Evolutionary conservation across 129 eudicot genomes (phyloP).

Genomic region (Flaveria robusta): DNA sequence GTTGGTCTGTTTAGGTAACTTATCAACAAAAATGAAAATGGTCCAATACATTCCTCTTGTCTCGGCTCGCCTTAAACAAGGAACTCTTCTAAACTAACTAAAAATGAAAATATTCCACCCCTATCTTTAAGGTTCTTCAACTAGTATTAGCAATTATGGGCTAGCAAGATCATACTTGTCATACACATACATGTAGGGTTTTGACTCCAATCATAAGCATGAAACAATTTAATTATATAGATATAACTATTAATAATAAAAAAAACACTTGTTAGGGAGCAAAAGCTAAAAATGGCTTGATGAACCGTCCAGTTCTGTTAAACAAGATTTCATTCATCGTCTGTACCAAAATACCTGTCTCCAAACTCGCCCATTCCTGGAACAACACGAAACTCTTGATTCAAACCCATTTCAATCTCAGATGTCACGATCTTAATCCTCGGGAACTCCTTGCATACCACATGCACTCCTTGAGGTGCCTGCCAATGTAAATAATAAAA

Average conservation of each 20-base stretch:
- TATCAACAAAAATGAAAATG: too few relatives aligned
- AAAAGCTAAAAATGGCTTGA: neutral
- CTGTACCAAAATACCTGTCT: constrained; percentile 86
- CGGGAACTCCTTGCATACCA: constrained; percentile 72
- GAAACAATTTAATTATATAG: neutral
- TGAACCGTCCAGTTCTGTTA: neutral
- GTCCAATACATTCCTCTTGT: too few relatives aligned
- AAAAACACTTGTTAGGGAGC: neutral
- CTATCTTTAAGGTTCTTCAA: too few relatives aligned
- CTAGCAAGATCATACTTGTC: too few relatives aligned
- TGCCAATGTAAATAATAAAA: constrained; percentile 15
- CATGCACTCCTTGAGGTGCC: constrained; percentile 97
- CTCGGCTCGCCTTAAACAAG: too few relatives aligned
- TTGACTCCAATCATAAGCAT: neutral
- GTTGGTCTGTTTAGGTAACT: too few relatives aligned
- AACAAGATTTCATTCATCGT: constrained; percentile 55
- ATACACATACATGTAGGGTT: too few relatives aligned
- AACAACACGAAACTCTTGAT: constrained; percentile 70
- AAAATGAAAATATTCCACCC: too few relatives aligned
- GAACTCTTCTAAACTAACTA: too few relatives aligned
- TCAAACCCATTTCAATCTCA: constrained; percentile 80
- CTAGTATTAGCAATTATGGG: too few relatives aligned
- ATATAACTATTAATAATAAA: neutral
- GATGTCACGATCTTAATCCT: constrained; percentile 81
- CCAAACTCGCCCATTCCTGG: constrained; percentile 98